phyloP scores from a whole-genome alignment of 83 land plant species.

The Picea abies region DNA sequence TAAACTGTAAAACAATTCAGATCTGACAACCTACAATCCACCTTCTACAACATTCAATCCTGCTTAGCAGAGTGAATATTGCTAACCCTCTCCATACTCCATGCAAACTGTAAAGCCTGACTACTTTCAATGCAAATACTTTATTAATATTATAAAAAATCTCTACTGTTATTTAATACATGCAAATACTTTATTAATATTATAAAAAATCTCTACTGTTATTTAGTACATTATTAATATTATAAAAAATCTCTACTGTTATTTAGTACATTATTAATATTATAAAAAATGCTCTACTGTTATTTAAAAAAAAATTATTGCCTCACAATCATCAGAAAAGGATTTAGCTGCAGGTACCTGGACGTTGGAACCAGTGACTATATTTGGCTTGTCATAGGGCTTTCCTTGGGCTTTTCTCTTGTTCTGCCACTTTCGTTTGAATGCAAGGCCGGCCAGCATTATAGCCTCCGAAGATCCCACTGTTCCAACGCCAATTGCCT shows the following conservation, averaged over 20 bases:
- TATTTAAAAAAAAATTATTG: background rate
- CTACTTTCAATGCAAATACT: background rate
- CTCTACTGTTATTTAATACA: background rate
- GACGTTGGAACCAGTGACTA: constrained; percentile 70
- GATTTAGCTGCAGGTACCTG: constrained; percentile 30
- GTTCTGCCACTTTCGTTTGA: constrained; percentile 75
- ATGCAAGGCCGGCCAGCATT: constrained; percentile 69
- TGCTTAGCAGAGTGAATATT: no score
- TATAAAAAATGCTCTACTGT: background rate
- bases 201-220: background rate
- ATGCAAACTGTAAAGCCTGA: no score
- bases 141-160: background rate
- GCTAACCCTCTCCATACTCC: no score
- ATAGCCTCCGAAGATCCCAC: constrained; percentile 74
- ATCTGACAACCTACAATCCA: no score
- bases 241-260: background rate
- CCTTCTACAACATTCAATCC: no score
- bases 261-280: background rate
- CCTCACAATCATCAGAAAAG: background rate
- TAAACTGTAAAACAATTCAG: no score
- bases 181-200: background rate
- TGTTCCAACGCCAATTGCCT: constrained; percentile 64
- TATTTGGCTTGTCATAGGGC: constrained; percentile 68
- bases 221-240: background rate
- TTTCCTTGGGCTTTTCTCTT: constrained; percentile 57